Evolutionary conservation across 805 yeast species (phyloP).

Genomic region (Candida montana): DNA sequence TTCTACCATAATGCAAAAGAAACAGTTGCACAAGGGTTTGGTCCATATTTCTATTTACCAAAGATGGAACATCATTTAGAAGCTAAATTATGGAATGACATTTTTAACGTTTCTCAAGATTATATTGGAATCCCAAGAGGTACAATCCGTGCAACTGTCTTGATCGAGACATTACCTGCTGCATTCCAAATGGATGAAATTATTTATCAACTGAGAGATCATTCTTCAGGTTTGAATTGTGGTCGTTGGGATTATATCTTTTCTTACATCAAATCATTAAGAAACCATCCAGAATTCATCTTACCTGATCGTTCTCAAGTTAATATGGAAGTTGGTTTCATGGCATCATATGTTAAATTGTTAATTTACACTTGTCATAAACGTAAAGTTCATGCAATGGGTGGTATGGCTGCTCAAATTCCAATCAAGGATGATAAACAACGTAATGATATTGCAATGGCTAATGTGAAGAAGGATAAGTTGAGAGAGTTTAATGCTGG

Average conservation of each 20-base stretch:
- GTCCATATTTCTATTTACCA: constrained; percentile 80
- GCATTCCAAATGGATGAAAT: constrained; percentile 87
- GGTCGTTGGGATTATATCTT: constrained; percentile 90
- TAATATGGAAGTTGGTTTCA: constrained; percentile 76
- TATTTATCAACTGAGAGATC: constrained; percentile 68
- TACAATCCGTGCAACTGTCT: constrained; percentile 73
- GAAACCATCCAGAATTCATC: constrained; percentile 61
- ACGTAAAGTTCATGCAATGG: constrained; percentile 81
- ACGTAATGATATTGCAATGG: constrained; percentile 62
- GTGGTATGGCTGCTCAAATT: constrained; percentile 88
- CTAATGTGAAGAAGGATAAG: constrained; percentile 69
- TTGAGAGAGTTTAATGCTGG: constrained; percentile 73
- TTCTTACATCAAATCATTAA: constrained; percentile 69
- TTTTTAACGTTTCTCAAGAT: constrained; percentile 73
- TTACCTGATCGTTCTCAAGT: constrained; percentile 78
- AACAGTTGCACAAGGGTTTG: constrained; percentile 57
- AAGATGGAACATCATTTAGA: constrained; percentile 85
- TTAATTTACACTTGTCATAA: constrained; percentile 70
- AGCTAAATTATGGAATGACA: constrained; percentile 79
- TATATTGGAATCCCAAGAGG: constrained; percentile 64
- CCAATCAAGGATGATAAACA: constrained; percentile 69
- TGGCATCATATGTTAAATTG: constrained; percentile 71
- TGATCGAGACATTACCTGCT: constrained; percentile 80
- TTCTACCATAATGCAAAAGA: constrained; percentile 71
- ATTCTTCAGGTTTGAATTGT: constrained; percentile 77